Conservation (phyloP, 2,329 filamentous ascomycete species). For the Rhinocladiella similis region DNA sequence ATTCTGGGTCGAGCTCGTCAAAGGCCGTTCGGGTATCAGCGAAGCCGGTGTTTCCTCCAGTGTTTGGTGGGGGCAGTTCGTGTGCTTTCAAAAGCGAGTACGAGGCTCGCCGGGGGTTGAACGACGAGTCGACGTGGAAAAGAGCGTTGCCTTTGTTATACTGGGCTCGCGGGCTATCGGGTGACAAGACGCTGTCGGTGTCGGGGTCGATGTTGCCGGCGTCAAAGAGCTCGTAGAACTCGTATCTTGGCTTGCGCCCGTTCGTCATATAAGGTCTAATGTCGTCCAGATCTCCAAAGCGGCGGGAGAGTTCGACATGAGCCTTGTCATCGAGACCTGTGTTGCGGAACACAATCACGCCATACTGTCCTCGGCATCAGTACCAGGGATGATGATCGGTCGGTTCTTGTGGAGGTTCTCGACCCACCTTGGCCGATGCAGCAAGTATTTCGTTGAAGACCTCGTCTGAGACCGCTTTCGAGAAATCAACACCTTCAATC, state of each 20-base stretch:
- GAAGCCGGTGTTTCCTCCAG: constrained; percentile 56
- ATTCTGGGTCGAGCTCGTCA: constrained; percentile 43
- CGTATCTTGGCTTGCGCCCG: constrained; percentile 50
- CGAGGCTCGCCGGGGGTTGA: constrained; percentile 55
- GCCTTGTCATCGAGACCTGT: constrained; percentile 17
- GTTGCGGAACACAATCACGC: constrained; percentile 24
- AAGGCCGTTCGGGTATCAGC: constrained; percentile 55
- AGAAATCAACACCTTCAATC: constrained; percentile 40
- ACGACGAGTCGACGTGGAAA: constrained; percentile 58
- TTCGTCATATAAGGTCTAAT: constrained; percentile 50
- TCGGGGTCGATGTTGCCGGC: constrained; percentile 56
- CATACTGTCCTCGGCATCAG: constrained; percentile 12
- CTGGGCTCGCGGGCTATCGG: constrained; percentile 31
- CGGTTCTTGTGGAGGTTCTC: background rate
- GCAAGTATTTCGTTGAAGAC: constrained; percentile 37
- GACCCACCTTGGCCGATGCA: constrained; percentile 37
- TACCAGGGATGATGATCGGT: background rate
- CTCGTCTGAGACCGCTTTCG: constrained; percentile 33
- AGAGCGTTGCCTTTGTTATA: constrained; percentile 47
- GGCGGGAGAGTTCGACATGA: constrained; percentile 24
- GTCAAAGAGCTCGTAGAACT: constrained; percentile 57
- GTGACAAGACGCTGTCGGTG: constrained; percentile 41
- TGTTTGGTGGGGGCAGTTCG: constrained; percentile 48
- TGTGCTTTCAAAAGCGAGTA: constrained; percentile 55
- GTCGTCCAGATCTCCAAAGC: constrained; percentile 36